A percentile compares a stretch with the other conserved stretches of the same genome.
phyloP scores from a whole-genome alignment of 176 grass and related monocot genomes.

The Typha latifolia region DNA sequence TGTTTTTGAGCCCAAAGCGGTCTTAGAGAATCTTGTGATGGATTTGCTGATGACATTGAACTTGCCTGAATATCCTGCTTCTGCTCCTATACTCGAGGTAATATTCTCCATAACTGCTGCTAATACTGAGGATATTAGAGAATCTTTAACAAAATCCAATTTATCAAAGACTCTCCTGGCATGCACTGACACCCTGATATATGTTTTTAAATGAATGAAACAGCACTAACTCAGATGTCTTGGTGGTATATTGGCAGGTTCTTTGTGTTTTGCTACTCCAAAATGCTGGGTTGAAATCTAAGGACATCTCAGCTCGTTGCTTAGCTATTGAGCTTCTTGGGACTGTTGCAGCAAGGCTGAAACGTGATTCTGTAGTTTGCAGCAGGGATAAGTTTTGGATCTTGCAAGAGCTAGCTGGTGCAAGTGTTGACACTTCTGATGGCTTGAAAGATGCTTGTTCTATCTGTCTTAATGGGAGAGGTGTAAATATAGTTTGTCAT shows the following conservation, averaged over 20 bases:
- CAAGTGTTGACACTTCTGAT: slow-evolving; percentile 20
- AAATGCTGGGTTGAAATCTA: slow-evolving; percentile 93
- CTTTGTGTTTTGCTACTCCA: slow-evolving; percentile 93
- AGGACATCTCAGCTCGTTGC: slow-evolving; percentile 83
- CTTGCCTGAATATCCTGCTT: slow-evolving; percentile 93
- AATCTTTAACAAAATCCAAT: background rate
- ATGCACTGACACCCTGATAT: background rate
- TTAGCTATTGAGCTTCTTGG: slow-evolving; percentile 98
- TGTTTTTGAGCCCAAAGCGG: slow-evolving; percentile 67
- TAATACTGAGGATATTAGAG: slow-evolving; percentile 26
- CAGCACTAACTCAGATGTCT: background rate
- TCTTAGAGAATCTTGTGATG: slow-evolving; percentile 92
- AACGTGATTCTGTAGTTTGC: slow-evolving; percentile 68
- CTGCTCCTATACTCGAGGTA: slow-evolving; percentile 95
- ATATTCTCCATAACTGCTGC: slow-evolving; percentile 18
- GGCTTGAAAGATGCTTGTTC: slow-evolving; percentile 67
- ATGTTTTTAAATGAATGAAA: background rate
- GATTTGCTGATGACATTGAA: slow-evolving; percentile 83
- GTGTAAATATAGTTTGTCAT: slow-evolving; percentile 63
- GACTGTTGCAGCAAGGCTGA: slow-evolving; percentile 83
- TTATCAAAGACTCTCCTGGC: background rate
- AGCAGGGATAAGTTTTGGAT: slow-evolving; percentile 77
- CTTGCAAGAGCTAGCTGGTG: slow-evolving; percentile 61
- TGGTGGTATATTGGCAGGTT: slow-evolving; percentile 46
- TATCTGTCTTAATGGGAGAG: slow-evolving; percentile 67